Evolutionary conservation across 495 filamentous ascomycete genomes (phyloP).

Genomic region (Penicillium alfredii): DNA sequence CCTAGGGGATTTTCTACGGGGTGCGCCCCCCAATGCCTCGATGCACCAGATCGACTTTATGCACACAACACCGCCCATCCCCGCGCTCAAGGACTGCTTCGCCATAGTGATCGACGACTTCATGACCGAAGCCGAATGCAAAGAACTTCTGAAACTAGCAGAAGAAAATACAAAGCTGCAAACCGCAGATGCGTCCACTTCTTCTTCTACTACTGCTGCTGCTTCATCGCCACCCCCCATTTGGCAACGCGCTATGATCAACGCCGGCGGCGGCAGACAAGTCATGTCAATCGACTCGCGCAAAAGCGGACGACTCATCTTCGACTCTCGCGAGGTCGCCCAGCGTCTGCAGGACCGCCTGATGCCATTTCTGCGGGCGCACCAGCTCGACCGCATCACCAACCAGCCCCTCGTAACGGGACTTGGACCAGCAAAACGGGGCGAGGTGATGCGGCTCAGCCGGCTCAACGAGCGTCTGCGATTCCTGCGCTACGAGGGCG

Average conservation of each 20-base stretch:
- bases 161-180: constrained; percentile 35
- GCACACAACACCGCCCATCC: constrained; percentile 41
- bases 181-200: neutral
- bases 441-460: constrained; percentile 49
- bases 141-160: constrained; percentile 48
- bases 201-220: constrained; percentile 1
- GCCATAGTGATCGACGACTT: constrained; percentile 62
- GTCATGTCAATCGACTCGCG: constrained; percentile 49
- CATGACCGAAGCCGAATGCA: constrained; percentile 55
- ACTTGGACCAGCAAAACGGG: constrained; percentile 34
- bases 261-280: constrained; percentile 58
- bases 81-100: constrained; percentile 48
- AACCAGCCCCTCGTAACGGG: constrained; percentile 43
- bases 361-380: constrained; percentile 40
- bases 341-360: constrained; percentile 57
- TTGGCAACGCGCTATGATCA: constrained; percentile 49
- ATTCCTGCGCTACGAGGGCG: constrained; percentile 70
- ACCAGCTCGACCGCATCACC: constrained; percentile 29
- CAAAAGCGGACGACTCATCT: constrained; percentile 71
- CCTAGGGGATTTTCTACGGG: constrained; percentile 14
- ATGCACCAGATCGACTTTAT: constrained; percentile 45
- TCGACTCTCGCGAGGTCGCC: constrained; percentile 57
- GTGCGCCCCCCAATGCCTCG: constrained; percentile 17
- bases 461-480: constrained; percentile 72
- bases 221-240: constrained; percentile 9